Evolutionary conservation across 2,329 filamentous ascomycete species (phyloP), one percentile per base, ranked within the genome.

Genomic region (Penicillium sp.): DNA sequence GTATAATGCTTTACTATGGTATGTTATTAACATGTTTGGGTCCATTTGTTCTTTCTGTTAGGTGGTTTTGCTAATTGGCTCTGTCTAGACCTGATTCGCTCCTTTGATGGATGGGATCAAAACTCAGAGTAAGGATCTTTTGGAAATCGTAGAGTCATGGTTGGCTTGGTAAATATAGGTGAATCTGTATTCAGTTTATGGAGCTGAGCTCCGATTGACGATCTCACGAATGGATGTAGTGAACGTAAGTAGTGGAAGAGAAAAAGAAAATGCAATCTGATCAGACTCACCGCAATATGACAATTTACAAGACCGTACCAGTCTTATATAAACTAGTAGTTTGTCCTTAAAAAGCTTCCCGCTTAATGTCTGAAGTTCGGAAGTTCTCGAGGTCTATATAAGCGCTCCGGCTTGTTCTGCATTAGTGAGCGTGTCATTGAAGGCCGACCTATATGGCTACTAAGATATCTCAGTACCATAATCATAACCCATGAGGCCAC

Each of bases 1-100:
- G 67, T 0, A 69, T 79, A 53, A 74, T 74, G 64, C 59, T 78
- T 26, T 77, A 79, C 59, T 78, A 78, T 52, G 75, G 74, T 77
- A 65, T 53, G 63, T 60, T 35, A 19, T 29, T 52, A 19, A 21
- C 27, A 26, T 11, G 44, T 33, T 8, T 35, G 6, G 16, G 9
- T n/a, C 46, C 8, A 6, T 16, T 13, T 8, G 1, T 45, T 19
- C 19, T n/a, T 26, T 7, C 13, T 22, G 11, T 35, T 19, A 9
- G 14, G 9, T 29, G 7, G 6, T 22, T 8, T 46, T 16, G 16
- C 49, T 59, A 52, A 62, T 53, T 33, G 37, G 19, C 10, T 19
- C 14, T 7, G 45, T 37, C n/a, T 24, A 73, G 70, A 72, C 55
- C 59, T 73, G 7, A 71, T 73, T 48, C 70, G 70, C 9, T 66